Evolutionary conservation across 2,329 filamentous ascomycete genomes (phyloP), one percentile per base, ranked within the genome.

Genomic region (Verticillium zaregamsianum): DNA sequence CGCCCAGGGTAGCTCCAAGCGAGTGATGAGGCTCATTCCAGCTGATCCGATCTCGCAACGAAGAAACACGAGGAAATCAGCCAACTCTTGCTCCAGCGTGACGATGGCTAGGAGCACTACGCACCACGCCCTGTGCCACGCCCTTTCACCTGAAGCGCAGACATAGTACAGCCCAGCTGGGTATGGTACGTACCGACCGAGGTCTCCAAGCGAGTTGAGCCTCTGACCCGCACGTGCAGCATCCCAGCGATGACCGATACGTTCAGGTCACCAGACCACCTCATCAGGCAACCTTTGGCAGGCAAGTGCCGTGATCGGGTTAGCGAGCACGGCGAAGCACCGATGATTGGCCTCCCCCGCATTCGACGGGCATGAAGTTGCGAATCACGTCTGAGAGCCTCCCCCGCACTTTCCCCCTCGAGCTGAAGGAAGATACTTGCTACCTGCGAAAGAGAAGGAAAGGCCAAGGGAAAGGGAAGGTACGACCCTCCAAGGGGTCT

Each of bases 301-400:
- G 17, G 37, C 17, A 49, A 49, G 45, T 49, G 20, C 45, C 45
- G 45, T 49, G 45, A 49, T 23, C 20, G 45, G 45, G n/a, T 23
- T 23, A 23, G 45, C 45, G 17, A 49, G 11, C n/a, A 25, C n/a
- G n/a, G 45, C 9, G 20, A 49, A 14, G 45, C 45, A 23, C 7
- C 45, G 45, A n/a, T 49, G 57, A 58, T 58, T 58, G 57, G 57
- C 57, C 17, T 49, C 45, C 57, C 57, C 57, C 37, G 57, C 57
- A 58, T 28, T 25, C 45, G 11, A 49, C 45, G 45, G 5, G 45
- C 45, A 49, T 25, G 45, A 20, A 6, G 12, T 35, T 23, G 31
- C 55, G 55, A 57, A 57, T 57, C 55, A 57, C 31, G 15, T 33
- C 55, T 23, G 31, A 9, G 31, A 35, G 31, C 15, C 28, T 37